Evolutionary conservation across 768 basidiomycete species (phyloP).

Genomic region (Lyophyllum shimeji): DNA sequence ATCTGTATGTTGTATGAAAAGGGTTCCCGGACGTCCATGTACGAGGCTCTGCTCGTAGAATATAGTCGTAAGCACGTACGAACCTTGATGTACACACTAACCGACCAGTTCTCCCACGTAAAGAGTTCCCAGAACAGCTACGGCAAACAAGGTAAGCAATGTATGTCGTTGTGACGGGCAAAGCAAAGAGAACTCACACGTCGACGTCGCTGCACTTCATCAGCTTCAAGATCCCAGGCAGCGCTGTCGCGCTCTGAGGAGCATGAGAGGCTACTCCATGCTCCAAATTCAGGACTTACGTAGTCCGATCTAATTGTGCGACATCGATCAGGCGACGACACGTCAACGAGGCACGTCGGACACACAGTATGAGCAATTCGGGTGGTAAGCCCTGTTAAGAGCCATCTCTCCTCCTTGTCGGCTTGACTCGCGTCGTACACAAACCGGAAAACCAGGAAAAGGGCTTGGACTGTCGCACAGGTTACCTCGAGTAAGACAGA

Average conservation of each 20-base stretch:
- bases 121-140: constrained; percentile 56
- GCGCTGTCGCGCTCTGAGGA: constrained; percentile 49
- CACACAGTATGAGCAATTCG: constrained; percentile 46
- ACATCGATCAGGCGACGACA: background rate
- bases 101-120: constrained; percentile 50
- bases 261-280: background rate
- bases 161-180: background rate
- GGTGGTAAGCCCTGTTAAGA: constrained; percentile 43
- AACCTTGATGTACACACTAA: constrained; percentile 19
- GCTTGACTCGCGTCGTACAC: constrained; percentile 41
- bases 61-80: background rate
- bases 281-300: constrained; percentile 35
- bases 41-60: constrained; percentile 37
- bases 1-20: constrained; percentile 48
- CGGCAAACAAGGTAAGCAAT: constrained; percentile 1
- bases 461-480: constrained; percentile 44
- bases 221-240: constrained; percentile 42
- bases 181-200: constrained; percentile 17
- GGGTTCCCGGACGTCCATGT: constrained; percentile 48
- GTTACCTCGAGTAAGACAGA: constrained; percentile 44
- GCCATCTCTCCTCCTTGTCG: constrained; percentile 47
- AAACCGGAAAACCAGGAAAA: constrained; percentile 44
- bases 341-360: constrained; percentile 4
- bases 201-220: constrained; percentile 48
- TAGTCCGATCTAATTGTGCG: constrained; percentile 41